phyloP scores from a whole-genome alignment of 139 green algal genomes.

The Haematococcus lacustris region DNA sequence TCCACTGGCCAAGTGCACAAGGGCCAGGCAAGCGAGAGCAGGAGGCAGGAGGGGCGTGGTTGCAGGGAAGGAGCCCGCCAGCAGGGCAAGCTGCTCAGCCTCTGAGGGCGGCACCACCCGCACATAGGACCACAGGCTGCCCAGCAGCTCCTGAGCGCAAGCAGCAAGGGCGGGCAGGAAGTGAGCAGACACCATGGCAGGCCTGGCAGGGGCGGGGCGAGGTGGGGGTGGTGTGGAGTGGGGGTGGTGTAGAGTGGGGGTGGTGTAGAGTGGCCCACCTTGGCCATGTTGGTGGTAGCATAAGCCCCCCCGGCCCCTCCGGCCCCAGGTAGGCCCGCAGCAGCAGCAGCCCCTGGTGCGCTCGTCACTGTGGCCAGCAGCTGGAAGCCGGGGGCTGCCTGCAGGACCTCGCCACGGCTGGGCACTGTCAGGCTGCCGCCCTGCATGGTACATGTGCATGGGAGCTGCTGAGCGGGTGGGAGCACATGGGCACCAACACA shows the following conservation, averaged over 20 bases:
- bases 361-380: constrained; percentile 74
- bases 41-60: constrained; percentile 60
- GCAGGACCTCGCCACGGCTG: constrained; percentile 53
- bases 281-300: constrained; percentile 37
- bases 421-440: constrained; percentile 63
- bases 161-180: background rate
- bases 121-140: constrained; percentile 64
- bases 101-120: constrained; percentile 40
- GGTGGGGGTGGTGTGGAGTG: background rate
- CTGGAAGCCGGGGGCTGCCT: constrained; percentile 69
- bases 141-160: constrained; percentile 58
- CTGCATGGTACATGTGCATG: background rate
- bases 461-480: background rate
- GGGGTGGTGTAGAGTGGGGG: background rate
- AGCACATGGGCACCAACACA: background rate
- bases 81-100: constrained; percentile 68
- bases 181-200: too few species aligned
- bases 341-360: constrained; percentile 22
- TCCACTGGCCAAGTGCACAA: constrained; percentile 46
- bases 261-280: too few species aligned
- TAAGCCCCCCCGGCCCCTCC: constrained; percentile 25
- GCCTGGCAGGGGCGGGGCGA: too few species aligned
- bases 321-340: constrained; percentile 11
- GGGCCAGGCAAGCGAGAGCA: constrained; percentile 45
- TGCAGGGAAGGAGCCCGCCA: constrained; percentile 47